These are phyloP conservation scores for Paramecium octaurelia DNA, from an alignment of 73 alveolate species.

Conservation along the genomic window DNA sequence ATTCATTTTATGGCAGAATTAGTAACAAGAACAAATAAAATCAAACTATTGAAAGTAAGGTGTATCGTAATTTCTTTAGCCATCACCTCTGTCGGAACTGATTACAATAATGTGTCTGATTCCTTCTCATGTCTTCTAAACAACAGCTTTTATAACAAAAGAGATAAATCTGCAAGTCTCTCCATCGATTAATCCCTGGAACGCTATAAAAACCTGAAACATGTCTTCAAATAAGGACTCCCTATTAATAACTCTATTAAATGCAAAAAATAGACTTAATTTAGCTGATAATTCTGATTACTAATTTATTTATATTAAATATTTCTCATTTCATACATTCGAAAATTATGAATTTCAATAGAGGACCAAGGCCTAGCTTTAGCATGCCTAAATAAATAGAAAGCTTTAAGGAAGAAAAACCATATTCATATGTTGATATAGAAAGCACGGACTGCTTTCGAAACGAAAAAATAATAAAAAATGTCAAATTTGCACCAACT, in stretches of 20 bases:
- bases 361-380: neutral
- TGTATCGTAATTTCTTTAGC: neutral
- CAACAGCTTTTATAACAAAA: neutral
- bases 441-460: neutral
- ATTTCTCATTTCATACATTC: neutral
- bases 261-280: neutral
- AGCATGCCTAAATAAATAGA: neutral
- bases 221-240: neutral
- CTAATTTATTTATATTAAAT: neutral
- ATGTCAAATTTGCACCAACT: neutral
- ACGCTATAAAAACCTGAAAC: neutral
- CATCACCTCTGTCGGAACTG: neutral
- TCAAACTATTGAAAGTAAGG: neutral
- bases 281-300: neutral
- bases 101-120: neutral
- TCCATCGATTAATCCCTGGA: neutral
- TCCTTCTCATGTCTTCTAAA: neutral
- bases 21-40: neutral
- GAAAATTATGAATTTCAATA: neutral
- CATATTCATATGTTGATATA: neutral
- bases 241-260: neutral
- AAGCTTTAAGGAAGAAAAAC: neutral
- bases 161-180: neutral
- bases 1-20: neutral
- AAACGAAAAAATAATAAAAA: neutral